These are phyloP conservation scores for Alternaria triticina DNA, from an alignment of 2,329 filamentous ascomycete species.

Conservation along the genomic window DNA sequence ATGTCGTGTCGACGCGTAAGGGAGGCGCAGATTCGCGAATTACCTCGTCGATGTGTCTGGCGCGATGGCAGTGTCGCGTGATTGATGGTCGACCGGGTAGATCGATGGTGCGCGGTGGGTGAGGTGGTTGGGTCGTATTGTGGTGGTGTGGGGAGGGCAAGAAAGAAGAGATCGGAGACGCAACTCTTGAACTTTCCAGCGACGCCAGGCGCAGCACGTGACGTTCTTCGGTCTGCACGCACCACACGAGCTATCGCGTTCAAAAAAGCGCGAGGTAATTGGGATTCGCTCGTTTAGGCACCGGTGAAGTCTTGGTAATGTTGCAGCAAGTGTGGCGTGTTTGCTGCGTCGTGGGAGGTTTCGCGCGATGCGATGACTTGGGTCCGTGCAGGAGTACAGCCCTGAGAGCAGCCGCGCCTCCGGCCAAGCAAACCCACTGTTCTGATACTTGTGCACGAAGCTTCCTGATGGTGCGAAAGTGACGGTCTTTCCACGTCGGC, in stretches of 20 bases:
- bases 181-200: constrained; percentile 27
- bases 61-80: constrained; percentile 34
- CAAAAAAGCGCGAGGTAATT: constrained; percentile 32
- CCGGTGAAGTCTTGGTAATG: constrained; percentile 16
- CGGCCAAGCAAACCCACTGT: constrained; percentile 11
- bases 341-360: constrained; percentile 32
- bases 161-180: constrained; percentile 28
- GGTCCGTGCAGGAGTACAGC: constrained; percentile 33
- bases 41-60: constrained; percentile 29
- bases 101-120: constrained; percentile 47
- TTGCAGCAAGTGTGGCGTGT: constrained; percentile 32
- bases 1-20: constrained; percentile 45
- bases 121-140: constrained; percentile 40
- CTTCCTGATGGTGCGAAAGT: not conserved
- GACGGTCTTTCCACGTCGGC: constrained; percentile 3
- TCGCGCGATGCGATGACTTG: constrained; percentile 32
- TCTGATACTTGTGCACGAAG: constrained; percentile 2
- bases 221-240: constrained; percentile 21
- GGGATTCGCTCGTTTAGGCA: constrained; percentile 8
- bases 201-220: constrained; percentile 25
- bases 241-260: constrained; percentile 15
- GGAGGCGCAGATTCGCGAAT: constrained; percentile 38
- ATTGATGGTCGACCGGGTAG: constrained; percentile 40
- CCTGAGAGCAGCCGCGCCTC: constrained; percentile 14
- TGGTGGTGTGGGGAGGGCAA: constrained; percentile 37